Evolutionary conservation across 192 early-diverging fungal species (phyloP).

Genomic region (Umbelopsis sp.): DNA sequence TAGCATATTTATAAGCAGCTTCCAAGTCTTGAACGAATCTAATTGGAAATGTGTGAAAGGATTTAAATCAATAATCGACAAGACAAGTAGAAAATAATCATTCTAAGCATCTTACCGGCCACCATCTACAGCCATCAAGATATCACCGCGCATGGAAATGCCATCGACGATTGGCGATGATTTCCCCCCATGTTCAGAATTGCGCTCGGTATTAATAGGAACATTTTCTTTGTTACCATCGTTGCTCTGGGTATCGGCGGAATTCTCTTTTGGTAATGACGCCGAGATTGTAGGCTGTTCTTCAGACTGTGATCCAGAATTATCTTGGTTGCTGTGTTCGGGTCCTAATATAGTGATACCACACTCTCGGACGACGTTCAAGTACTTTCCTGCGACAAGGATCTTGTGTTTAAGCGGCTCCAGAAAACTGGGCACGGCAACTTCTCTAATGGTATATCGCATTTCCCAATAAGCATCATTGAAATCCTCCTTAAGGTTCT

Average conservation of each 20-base stretch:
- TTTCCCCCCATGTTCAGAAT: background rate
- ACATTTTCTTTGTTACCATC: conserved; percentile 25
- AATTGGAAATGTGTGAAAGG: background rate
- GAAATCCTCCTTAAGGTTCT: conserved; percentile 72
- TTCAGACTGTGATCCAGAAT: background rate
- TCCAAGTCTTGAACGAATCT: conserved; percentile 80
- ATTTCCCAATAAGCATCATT: conserved; percentile 86
- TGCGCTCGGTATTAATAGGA: background rate
- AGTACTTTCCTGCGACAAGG: conserved; percentile 89
- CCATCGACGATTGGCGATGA: background rate
- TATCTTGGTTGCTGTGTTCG: conserved; percentile 14
- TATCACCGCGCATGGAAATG: conserved; percentile 38
- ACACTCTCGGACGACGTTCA: conserved; percentile 91
- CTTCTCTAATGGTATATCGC: conserved; percentile 69
- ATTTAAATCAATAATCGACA: background rate
- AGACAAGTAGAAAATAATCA: conserved; percentile 6
- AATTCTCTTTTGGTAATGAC: background rate
- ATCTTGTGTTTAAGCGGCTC: conserved; percentile 77
- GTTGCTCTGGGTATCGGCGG: background rate
- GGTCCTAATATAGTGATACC: conserved; percentile 51
- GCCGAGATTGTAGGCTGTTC: background rate
- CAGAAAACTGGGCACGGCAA: conserved; percentile 76
- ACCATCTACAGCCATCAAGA: conserved; percentile 61
- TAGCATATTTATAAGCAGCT: conserved; percentile 85
- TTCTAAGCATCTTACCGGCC: conserved; percentile 34